Evolutionary conservation across 2,329 filamentous ascomycete species (phyloP).

Genomic region (Cadophora sp.): DNA sequence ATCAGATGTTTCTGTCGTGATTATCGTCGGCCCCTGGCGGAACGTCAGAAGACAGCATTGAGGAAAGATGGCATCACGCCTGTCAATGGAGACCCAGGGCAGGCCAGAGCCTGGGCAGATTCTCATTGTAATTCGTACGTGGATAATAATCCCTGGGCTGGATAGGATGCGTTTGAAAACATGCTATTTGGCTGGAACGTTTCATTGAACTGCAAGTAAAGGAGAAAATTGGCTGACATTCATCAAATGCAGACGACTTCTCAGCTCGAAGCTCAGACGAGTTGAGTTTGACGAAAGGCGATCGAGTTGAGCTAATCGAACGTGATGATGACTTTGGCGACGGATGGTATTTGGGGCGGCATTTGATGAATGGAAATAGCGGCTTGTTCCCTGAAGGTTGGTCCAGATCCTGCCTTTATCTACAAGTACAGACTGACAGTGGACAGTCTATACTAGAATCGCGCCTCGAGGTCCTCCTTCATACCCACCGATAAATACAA

Average conservation of each 20-base stretch:
- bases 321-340: constrained; percentile 89
- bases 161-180: constrained; percentile 27
- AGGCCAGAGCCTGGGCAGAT: constrained; percentile 68
- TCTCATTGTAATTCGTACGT: constrained; percentile 75
- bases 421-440: constrained; percentile 26
- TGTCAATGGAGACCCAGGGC: constrained; percentile 47
- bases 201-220: constrained; percentile 24
- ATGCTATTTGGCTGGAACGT: constrained; percentile 16
- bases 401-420: not conserved
- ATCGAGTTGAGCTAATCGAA: constrained; percentile 83
- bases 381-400: constrained; percentile 85
- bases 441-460: constrained; percentile 45
- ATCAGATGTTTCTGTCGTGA: constrained; percentile 38
- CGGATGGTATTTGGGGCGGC: constrained; percentile 82
- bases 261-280: constrained; percentile 91
- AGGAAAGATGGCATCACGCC: constrained; percentile 50
- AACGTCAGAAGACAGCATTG: constrained; percentile 33
- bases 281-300: constrained; percentile 84
- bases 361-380: constrained; percentile 74
- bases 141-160: constrained; percentile 18
- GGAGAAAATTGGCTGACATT: constrained; percentile 27
- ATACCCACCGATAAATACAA: constrained; percentile 37
- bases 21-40: constrained; percentile 30
- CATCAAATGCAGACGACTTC: constrained; percentile 76
- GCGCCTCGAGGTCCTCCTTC: constrained; percentile 43